Conservation (phyloP, 202 grass and related monocot genomes). For the Carex arenaria region DNA sequence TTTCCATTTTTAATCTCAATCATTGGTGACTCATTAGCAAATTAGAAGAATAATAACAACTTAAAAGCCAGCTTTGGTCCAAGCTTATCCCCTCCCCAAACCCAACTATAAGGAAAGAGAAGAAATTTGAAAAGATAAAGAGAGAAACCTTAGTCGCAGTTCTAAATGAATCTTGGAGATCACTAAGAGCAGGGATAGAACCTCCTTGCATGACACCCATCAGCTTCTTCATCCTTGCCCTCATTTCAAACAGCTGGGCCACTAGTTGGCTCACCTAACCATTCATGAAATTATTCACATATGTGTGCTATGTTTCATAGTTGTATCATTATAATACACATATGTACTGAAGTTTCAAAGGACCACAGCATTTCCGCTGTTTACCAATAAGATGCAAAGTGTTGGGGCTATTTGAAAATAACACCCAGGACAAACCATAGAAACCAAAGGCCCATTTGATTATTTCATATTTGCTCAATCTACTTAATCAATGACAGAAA, state of each 20-base stretch:
- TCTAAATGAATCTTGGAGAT: slow-evolving; percentile 78
- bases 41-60: not conserved
- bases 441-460: not conserved
- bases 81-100: not conserved
- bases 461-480: not conserved
- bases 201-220: slow-evolving; percentile 85
- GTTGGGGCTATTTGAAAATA: not conserved
- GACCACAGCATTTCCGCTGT: not conserved
- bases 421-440: not conserved
- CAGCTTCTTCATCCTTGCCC: slow-evolving; percentile 91
- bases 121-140: not conserved
- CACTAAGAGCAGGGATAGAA: slow-evolving; percentile 53
- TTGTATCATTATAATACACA: not conserved
- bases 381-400: not conserved
- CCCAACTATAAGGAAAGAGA: not conserved
- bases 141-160: slow-evolving; percentile 58
- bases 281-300: not conserved
- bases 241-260: slow-evolving; percentile 82
- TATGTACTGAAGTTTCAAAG: not conserved
- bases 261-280: slow-evolving; percentile 83
- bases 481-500: not conserved
- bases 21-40: not conserved
- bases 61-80: not conserved
- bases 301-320: not conserved
- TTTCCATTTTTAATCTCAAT: not conserved